A percentile compares a stretch with the other conserved stretches of the same genome.
Conservation (phyloP, 2,329 filamentous ascomycete genomes). For the Ramularia collo-cygni region DNA sequence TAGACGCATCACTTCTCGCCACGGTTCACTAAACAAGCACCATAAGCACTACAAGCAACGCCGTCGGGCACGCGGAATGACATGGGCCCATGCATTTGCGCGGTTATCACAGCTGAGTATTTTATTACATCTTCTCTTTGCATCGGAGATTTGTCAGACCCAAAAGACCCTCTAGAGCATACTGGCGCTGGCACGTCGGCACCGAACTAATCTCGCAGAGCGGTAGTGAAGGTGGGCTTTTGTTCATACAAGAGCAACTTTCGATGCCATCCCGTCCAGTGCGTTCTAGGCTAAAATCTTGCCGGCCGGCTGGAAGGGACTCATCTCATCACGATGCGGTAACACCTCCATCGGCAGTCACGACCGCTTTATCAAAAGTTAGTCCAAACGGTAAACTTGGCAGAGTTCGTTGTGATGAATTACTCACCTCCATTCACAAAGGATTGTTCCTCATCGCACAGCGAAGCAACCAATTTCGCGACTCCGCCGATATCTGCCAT, state of each 20-base stretch:
- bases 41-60: neutral
- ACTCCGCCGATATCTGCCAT: constrained; percentile 25
- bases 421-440: constrained; percentile 29
- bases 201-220: no score
- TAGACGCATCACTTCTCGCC: neutral
- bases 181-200: no score
- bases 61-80: neutral
- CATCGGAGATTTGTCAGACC: no score
- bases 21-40: neutral
- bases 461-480: constrained; percentile 28
- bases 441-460: constrained; percentile 28
- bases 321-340: constrained; percentile 9
- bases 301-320: no score
- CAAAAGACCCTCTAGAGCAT: no score
- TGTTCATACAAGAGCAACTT: no score
- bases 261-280: no score
- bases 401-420: neutral
- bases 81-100: neutral
- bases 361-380: constrained; percentile 7
- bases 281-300: no score
- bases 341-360: constrained; percentile 24
- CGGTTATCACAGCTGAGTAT: neutral
- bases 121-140: no score
- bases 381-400: neutral
- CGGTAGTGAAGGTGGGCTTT: no score